Conservation (phyloP, 2,329 filamentous ascomycete genomes). For the Aspergillus unguis region DNA sequence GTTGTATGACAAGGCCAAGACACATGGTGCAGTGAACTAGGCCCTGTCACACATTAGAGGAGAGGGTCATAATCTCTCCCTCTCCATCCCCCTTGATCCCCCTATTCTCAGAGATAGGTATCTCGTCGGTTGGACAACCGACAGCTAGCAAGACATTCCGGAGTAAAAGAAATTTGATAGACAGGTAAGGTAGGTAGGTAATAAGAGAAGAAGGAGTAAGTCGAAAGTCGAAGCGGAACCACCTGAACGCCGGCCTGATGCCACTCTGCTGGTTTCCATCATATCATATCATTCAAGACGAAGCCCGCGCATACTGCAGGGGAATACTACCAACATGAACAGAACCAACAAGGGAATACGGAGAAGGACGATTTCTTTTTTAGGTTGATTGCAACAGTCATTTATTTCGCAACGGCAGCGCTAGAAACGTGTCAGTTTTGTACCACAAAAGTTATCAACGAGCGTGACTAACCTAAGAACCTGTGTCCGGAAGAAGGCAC, state of each 20-base stretch:
- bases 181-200: constrained; percentile 1
- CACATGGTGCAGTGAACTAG: not conserved
- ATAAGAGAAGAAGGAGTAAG: constrained; percentile 23
- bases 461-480: constrained; percentile 63
- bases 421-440: constrained; percentile 23
- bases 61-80: not conserved
- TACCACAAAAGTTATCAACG: not conserved
- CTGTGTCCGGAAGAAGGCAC: constrained; percentile 96
- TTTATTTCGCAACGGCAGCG: constrained; percentile 51
- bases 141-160: not conserved
- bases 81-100: not conserved
- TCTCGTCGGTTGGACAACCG: not conserved
- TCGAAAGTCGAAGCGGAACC: constrained; percentile 31
- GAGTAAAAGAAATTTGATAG: constrained; percentile 20
- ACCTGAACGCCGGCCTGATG: constrained; percentile 44
- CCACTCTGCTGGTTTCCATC: constrained; percentile 38
- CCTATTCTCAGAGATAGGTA: not conserved
- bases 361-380: constrained; percentile 24
- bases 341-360: constrained; percentile 32
- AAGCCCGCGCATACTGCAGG: constrained; percentile 20
- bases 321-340: constrained; percentile 35
- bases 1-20: not conserved
- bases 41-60: not conserved
- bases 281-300: constrained; percentile 22
- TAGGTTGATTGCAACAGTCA: constrained; percentile 5